Conservation (phyloP, 2,329 filamentous ascomycete species). For the Monilinia aucupariae region DNA sequence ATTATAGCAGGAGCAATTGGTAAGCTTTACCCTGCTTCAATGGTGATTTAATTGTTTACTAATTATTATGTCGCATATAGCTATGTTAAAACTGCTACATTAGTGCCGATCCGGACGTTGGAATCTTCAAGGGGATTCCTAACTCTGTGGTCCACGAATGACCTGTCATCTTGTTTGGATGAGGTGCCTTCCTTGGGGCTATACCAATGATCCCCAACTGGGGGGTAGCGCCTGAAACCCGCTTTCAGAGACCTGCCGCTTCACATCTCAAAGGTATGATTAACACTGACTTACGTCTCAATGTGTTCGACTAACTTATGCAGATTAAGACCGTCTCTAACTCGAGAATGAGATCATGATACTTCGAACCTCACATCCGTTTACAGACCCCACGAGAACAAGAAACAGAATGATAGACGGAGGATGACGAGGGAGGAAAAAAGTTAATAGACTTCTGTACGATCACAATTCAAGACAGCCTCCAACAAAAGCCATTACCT, state of each 20-base stretch:
- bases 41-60: background rate
- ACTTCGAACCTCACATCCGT: background rate
- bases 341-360: background rate
- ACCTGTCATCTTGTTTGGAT: background rate
- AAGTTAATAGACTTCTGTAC: background rate
- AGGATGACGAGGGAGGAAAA: background rate
- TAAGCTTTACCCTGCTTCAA: conserved; percentile 44
- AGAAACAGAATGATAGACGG: background rate
- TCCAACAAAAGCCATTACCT: background rate
- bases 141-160: background rate
- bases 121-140: background rate
- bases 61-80: background rate
- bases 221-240: background rate
- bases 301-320: background rate
- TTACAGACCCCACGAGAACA: background rate
- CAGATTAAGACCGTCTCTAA: background rate
- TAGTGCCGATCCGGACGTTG: background rate
- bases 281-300: background rate
- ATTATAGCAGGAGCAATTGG: conserved; percentile 99
- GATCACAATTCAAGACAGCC: background rate
- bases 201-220: background rate
- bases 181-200: background rate
- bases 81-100: too few relatives aligned
- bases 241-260: background rate
- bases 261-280: background rate